Base-by-base conservation (phyloP, 1,284 basidiomycete species). In the Microbotryum saponariae region DNA sequence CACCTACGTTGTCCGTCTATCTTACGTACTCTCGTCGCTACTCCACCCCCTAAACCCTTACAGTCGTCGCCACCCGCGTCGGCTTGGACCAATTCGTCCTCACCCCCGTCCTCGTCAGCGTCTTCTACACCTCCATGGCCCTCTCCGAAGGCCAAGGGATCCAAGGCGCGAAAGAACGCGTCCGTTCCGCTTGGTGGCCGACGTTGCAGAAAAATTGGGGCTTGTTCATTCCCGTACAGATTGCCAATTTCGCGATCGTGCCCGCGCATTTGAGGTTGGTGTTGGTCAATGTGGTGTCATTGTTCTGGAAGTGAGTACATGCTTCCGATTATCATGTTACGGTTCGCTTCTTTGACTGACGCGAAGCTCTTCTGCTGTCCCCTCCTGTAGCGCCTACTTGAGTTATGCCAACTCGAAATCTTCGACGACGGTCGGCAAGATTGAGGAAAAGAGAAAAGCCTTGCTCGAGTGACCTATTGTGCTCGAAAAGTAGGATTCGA, bases 201-300 rank as follows among this genome's bases (percentile, higher is more conserved):
- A 67, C 65, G 4, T 21, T 66, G 42, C 54, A 88, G 46, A 84
- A 84, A 61, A 87, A 87, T 75, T 89, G 87, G 86, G 71, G 33
- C 37, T 37, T 67, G 6, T 60, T 60, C 44, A 60, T 85, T 51
- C 89, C 89, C 0, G 83, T 88, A 0, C 89, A 91, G 73, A 74
- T 88, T 59, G 77, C 89, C 78, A 92, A 92, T 77, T 91, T 91
- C 71, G 78, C 83, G 16, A 27, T 91, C 55, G 82, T 91, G 0
- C 90, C 89, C 0, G 82, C 81, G 5, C 89, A 91, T 70, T 78
- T 90, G 59, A 83, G 89, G n/a, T 84, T 91, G 63, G 79, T 86
- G 9, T 79, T 86, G 23, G 82, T 90, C 31, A 83, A 89, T 71
- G 81, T 86, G 18, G 88, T 92, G 58, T 86, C 85, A 62, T 79